Percentiles rank a stretch among this genome's conserved stretches.
Evolutionary conservation across 1,284 basidiomycete species (phyloP).

Genomic region (Cryptococcus hybrid): DNA sequence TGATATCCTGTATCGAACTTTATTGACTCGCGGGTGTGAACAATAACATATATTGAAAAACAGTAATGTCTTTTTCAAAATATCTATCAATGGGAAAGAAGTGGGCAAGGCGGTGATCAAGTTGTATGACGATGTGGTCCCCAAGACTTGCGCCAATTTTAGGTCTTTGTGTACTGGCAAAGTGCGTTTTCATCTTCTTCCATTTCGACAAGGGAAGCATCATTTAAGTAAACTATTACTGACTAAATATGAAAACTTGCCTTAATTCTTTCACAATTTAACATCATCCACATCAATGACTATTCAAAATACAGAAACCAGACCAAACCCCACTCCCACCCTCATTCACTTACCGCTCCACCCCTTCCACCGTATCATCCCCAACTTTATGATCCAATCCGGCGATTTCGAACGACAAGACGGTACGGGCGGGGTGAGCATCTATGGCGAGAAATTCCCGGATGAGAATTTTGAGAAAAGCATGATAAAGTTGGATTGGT

Average conservation of each 20-base stretch:
- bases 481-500: background rate
- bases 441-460: slow-evolving; percentile 24
- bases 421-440: slow-evolving; percentile 55
- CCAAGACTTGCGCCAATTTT: slow-evolving; percentile 56
- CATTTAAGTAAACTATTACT: background rate
- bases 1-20: background rate
- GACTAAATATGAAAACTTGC: background rate
- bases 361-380: slow-evolving; percentile 66
- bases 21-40: background rate
- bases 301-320: slow-evolving; percentile 15
- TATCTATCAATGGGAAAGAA: slow-evolving; percentile 17
- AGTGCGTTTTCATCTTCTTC: slow-evolving; percentile 13
- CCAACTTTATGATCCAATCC: slow-evolving; percentile 63
- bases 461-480: slow-evolving; percentile 71
- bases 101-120: slow-evolving; percentile 51
- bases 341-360: slow-evolving; percentile 63
- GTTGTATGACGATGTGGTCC: slow-evolving; percentile 48
- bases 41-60: too few species aligned
- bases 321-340: slow-evolving; percentile 27
- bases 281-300: too few species aligned
- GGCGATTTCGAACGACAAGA: slow-evolving; percentile 66
- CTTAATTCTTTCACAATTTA: too few species aligned
- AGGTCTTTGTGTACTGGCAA: slow-evolving; percentile 59
- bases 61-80: background rate
- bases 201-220: background rate